phyloP scores from a whole-genome alignment of 2,329 filamentous ascomycete species.

The Sporothrix brasiliensis region DNA sequence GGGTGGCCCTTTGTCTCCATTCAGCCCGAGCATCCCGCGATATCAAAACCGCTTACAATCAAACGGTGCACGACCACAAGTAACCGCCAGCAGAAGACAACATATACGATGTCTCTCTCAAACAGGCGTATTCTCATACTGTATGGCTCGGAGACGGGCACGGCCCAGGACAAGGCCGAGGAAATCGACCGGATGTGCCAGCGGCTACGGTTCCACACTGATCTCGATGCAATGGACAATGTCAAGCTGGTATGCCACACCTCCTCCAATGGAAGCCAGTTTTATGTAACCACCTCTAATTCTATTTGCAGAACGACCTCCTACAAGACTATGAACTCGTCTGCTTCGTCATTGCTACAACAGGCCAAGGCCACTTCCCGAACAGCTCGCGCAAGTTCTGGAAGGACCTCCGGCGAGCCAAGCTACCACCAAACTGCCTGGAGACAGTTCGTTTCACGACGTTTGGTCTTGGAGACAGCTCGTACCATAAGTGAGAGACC shows the following conservation, averaged over 20 bases:
- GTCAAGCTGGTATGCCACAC: conserved; percentile 65
- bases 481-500: conserved; percentile 73
- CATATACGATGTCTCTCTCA: conserved; percentile 30
- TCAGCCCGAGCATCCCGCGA: background rate
- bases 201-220: conserved; percentile 75
- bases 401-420: conserved; percentile 79
- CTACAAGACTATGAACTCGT: conserved; percentile 58
- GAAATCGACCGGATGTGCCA: conserved; percentile 76
- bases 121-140: conserved; percentile 65
- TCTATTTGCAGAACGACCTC: conserved; percentile 49
- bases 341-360: conserved; percentile 85
- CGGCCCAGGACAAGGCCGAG: conserved; percentile 86
- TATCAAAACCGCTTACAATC: background rate
- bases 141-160: conserved; percentile 95
- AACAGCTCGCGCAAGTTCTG: conserved; percentile 81
- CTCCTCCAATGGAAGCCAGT: background rate
- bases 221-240: conserved; percentile 75
- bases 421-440: conserved; percentile 71
- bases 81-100: background rate
- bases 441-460: conserved; percentile 72
- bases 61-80: background rate
- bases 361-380: conserved; percentile 91
- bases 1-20: background rate
- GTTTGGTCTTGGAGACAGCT: conserved; percentile 92
- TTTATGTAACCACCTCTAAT: too few species aligned